These are phyloP conservation scores for Kurtzmaniella fragi DNA, from an alignment of 805 yeast genomes.

Conservation along the genomic window DNA sequence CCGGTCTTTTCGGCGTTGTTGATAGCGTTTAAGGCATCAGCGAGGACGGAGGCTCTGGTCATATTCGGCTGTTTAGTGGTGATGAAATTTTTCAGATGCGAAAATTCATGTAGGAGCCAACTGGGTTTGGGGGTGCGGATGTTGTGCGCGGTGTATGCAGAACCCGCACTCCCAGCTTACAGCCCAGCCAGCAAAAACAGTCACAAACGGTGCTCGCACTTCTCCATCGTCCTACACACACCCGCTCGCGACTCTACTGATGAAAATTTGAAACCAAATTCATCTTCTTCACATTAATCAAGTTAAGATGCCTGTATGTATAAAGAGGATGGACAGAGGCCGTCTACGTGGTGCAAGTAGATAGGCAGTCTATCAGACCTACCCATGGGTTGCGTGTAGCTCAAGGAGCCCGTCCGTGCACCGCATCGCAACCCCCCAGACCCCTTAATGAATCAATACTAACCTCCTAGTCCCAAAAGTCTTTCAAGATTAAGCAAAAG, in stretches of 20 bases:
- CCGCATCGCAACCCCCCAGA: too few relatives aligned
- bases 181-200: background rate
- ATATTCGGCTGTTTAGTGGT: conserved; percentile 36
- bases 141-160: background rate
- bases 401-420: too few relatives aligned
- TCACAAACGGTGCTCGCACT: background rate
- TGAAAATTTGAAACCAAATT: background rate
- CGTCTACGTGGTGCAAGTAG: too few relatives aligned
- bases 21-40: conserved; percentile 97
- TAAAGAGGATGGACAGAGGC: conserved; percentile 2
- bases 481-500: conserved; percentile 96
- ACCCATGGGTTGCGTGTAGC: too few relatives aligned
- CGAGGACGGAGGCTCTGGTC: conserved; percentile 98
- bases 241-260: background rate
- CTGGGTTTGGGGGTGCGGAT: conserved; percentile 2
- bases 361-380: too few relatives aligned
- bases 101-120: conserved; percentile 1
- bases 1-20: conserved; percentile 99
- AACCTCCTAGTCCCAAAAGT: conserved; percentile 73
- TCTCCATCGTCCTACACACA: background rate
- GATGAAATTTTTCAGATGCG: conserved; percentile 5
- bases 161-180: background rate
- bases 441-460: conserved; percentile 15
- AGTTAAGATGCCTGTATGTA: conserved; percentile 42
- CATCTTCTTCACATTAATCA: conserved; percentile 2